phyloP scores from a whole-genome alignment of 805 yeast species.

The Monosporozyma siamensis region DNA sequence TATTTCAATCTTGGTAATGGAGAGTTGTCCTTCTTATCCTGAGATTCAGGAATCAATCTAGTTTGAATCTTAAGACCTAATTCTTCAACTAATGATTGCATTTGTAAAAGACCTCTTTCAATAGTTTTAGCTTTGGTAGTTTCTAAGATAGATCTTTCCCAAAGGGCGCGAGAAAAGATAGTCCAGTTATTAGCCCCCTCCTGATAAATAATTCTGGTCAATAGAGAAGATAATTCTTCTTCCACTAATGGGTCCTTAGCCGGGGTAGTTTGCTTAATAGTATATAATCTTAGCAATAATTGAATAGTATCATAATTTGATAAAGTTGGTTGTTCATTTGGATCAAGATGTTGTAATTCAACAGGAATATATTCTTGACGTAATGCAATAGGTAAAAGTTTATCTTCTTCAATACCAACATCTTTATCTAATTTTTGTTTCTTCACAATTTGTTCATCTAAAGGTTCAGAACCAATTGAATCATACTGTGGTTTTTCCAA shows the following conservation, averaged over 20 bases:
- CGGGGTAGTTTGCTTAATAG: conserved; percentile 63
- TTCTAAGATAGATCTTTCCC: conserved; percentile 85
- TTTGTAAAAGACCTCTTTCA: conserved; percentile 88
- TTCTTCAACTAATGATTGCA: conserved; percentile 87
- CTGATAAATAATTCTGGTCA: conserved; percentile 57
- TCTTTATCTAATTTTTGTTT: conserved; percentile 22
- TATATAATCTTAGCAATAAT: conserved; percentile 55
- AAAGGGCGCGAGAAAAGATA: conserved; percentile 68
- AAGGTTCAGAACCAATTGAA: conserved; percentile 41
- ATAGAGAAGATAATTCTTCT: conserved; percentile 74
- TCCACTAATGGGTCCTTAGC: conserved; percentile 59
- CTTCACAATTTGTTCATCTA: conserved; percentile 34
- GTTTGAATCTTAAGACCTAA: conserved; percentile 58
- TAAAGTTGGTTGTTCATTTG: conserved; percentile 72
- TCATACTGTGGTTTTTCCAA: conserved; percentile 70
- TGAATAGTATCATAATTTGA: conserved; percentile 66
- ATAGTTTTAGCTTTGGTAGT: conserved; percentile 73
- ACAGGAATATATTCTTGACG: conserved; percentile 56
- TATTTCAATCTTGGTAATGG: conserved; percentile 52
- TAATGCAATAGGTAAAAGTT: conserved; percentile 53
- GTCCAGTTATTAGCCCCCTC: conserved; percentile 45
- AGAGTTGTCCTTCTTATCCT: conserved; percentile 22
- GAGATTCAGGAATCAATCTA: conserved; percentile 40
- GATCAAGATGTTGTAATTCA: conserved; percentile 48
- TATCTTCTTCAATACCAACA: conserved; percentile 34